A percentile compares a stretch with the other conserved stretches of the same genome.
phyloP scores from a whole-genome alignment of 1,139 yeast genomes.

The Yamadazyma membranifaciens region DNA sequence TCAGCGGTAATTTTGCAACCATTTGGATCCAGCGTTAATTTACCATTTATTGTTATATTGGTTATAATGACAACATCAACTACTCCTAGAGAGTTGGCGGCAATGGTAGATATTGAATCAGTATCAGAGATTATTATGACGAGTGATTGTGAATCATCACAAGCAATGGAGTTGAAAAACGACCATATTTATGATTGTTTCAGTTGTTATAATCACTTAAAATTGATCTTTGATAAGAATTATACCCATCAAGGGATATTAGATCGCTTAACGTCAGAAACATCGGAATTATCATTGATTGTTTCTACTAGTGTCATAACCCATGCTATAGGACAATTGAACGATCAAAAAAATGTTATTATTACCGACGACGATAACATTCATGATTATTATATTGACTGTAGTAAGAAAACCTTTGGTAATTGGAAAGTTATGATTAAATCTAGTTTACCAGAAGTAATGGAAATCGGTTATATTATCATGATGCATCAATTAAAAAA shows the following conservation, averaged over 20 bases:
- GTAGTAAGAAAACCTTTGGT: conserved; percentile 9
- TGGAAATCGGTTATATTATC: conserved; percentile 6
- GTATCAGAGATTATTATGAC: neutral
- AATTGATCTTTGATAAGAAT: conserved; percentile 4
- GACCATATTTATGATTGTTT: conserved; percentile 7
- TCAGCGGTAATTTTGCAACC: conserved; percentile 9
- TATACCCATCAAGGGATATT: conserved; percentile 5
- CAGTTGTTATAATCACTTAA: conserved; percentile 3
- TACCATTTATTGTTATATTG: too few species aligned
- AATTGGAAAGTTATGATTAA: conserved; percentile 9
- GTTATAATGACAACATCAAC: neutral
- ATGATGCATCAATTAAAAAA: conserved; percentile 8
- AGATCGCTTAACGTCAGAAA: neutral
- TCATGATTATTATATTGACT: conserved; percentile 1
- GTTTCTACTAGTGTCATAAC: conserved; percentile 4
- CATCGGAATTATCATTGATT: neutral
- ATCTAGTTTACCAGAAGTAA: conserved; percentile 9
- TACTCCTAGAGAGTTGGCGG: neutral
- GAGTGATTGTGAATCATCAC: neutral
- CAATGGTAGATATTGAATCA: neutral
- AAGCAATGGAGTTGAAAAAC: neutral
- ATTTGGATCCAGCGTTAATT: too few species aligned
- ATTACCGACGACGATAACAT: conserved; percentile 1
- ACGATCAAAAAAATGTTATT: neutral
- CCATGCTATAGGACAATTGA: conserved; percentile 3